phyloP scores from a whole-genome alignment of 352 stramenopile genomes.

The Phytophthora sojae region DNA sequence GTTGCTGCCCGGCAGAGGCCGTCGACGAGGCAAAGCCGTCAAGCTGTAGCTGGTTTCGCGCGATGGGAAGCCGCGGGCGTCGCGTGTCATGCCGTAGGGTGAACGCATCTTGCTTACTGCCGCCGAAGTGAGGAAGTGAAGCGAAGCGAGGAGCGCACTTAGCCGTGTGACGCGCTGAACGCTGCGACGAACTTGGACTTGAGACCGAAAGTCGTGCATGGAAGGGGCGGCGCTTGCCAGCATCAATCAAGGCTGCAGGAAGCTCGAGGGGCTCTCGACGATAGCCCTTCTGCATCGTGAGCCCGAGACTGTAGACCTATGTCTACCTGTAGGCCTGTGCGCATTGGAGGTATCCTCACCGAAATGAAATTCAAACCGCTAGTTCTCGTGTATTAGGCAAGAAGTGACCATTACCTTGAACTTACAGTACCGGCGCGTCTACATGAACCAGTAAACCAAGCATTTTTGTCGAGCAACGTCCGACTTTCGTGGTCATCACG shows the following conservation, averaged over 20 bases:
- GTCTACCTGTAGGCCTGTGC: too few species aligned
- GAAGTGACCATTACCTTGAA: too few species aligned
- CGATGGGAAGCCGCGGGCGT: conserved; percentile 14
- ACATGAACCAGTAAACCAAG: too few species aligned
- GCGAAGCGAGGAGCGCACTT: conserved; percentile 20
- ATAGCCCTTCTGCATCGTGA: too few species aligned
- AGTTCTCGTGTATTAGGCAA: too few species aligned
- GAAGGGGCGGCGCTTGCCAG: conserved; percentile 15
- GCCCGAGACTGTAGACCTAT: too few species aligned
- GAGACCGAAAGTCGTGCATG: conserved; percentile 9
- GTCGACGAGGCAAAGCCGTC: conserved; percentile 12
- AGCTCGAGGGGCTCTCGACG: background rate
- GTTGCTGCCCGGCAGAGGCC: conserved; percentile 21
- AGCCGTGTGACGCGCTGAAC: conserved; percentile 31
- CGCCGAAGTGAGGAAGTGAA: background rate
- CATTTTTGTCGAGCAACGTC: too few species aligned
- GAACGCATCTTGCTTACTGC: conserved; percentile 22
- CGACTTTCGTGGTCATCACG: too few species aligned
- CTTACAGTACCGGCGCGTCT: too few species aligned
- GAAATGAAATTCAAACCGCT: too few species aligned
- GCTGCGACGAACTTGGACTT: conserved; percentile 11
- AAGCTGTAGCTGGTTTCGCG: conserved; percentile 28
- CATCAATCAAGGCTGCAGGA: conserved; percentile 1
- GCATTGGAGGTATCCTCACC: too few species aligned
- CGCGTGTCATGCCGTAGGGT: background rate